Evolutionary conservation across 805 yeast genomes (phyloP).

Genomic region (Saccharomyces kudriavzevii): DNA sequence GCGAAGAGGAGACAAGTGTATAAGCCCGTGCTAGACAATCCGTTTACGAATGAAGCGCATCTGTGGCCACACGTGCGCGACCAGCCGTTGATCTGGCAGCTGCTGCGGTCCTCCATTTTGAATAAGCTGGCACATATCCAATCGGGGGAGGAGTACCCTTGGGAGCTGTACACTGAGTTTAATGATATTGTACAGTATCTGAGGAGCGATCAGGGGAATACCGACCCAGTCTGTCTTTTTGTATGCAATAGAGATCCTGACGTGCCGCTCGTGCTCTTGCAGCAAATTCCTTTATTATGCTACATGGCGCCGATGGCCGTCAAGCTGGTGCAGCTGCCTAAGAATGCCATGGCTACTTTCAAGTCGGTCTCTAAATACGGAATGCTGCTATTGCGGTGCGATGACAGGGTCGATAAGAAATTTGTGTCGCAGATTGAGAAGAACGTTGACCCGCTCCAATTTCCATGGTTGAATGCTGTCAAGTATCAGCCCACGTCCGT

Average conservation of each 20-base stretch:
- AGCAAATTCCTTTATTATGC: conserved; percentile 51
- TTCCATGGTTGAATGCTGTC: conserved; percentile 24
- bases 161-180: conserved; percentile 29
- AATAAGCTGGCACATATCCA: conserved; percentile 30
- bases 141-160: conserved; percentile 14
- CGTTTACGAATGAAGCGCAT: conserved; percentile 44
- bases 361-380: conserved; percentile 12
- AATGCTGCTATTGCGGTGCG: conserved; percentile 17
- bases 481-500: conserved; percentile 13
- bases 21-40: conserved; percentile 58
- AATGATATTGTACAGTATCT: conserved; percentile 45
- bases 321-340: conserved; percentile 55
- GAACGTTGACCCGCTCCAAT: conserved; percentile 9
- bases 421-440: conserved; percentile 15
- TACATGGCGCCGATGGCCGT: conserved; percentile 34
- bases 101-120: conserved; percentile 34
- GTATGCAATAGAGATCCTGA: conserved; percentile 51
- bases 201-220: conserved; percentile 24
- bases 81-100: conserved; percentile 31
- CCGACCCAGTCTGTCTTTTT: conserved; percentile 32
- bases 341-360: conserved; percentile 21
- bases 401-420: conserved; percentile 14
- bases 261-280: conserved; percentile 41
- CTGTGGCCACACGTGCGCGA: conserved; percentile 35
- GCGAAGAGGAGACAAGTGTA: conserved; percentile 44